Evolutionary conservation across 495 filamentous ascomycete species (phyloP).

Genomic region (Penicillium flavigenum): DNA sequence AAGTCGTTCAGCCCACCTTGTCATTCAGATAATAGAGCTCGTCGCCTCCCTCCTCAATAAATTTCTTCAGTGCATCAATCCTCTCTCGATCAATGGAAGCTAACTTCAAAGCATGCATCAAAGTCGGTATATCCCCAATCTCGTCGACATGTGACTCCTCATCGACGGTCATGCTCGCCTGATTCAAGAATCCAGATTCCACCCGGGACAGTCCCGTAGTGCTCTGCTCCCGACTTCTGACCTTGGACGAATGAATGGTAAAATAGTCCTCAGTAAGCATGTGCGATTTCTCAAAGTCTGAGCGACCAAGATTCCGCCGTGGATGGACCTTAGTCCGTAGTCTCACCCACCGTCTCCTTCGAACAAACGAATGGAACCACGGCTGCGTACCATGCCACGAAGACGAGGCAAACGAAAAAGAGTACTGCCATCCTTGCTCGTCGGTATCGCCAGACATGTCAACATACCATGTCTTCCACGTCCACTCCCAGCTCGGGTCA

Average conservation of each 20-base stretch:
- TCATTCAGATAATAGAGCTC: conserved; percentile 76
- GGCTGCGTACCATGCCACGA: conserved; percentile 89
- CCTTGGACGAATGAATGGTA: conserved; percentile 61
- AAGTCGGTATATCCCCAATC: conserved; percentile 62
- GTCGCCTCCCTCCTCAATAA: conserved; percentile 74
- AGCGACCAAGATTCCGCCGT: conserved; percentile 24
- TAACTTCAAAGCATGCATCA: conserved; percentile 62
- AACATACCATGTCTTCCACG: conserved; percentile 90
- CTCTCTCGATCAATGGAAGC: conserved; percentile 87
- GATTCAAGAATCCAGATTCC: conserved; percentile 36
- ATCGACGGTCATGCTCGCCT: conserved; percentile 30
- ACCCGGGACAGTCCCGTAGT: conserved; percentile 31
- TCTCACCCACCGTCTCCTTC: conserved; percentile 84
- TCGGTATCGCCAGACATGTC: conserved; percentile 88
- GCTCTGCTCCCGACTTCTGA: conserved; percentile 42
- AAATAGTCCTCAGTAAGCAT: conserved; percentile 84
- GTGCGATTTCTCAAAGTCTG: conserved; percentile 51
- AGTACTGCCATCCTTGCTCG: conserved; percentile 94
- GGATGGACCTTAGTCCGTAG: conserved; percentile 62
- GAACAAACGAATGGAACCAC: conserved; percentile 91
- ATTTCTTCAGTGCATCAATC: conserved; percentile 73
- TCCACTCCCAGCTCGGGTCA: conserved; percentile 96
- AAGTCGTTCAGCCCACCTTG: conserved; percentile 39
- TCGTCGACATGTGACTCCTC: conserved; percentile 48
- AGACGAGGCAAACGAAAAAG: conserved; percentile 77